Evolutionary conservation across 768 basidiomycete genomes (phyloP).

Genomic region (Tylopilus sp.): DNA sequence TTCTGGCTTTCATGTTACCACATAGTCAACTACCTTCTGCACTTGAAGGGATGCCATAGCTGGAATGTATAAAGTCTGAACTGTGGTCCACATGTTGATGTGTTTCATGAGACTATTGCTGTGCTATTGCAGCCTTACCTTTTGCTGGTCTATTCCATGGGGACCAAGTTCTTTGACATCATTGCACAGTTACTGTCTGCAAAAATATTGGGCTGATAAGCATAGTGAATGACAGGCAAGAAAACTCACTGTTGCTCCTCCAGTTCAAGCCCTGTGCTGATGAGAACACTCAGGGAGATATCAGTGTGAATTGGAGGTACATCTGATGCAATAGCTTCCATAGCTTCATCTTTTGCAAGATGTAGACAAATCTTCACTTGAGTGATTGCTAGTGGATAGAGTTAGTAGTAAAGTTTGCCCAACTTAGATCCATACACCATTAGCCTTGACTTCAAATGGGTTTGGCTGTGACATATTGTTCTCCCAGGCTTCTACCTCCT

Average conservation of each 20-base stretch:
- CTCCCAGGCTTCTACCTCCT: no score
- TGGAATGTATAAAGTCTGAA: not conserved
- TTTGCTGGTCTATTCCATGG: conserved; percentile 29
- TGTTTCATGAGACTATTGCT: not conserved
- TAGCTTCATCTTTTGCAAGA: no score
- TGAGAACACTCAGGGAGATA: not conserved
- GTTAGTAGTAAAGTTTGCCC: no score
- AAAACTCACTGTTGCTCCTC: not conserved
- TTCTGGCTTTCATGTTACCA: not conserved
- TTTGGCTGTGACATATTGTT: no score
- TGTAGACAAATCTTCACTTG: no score
- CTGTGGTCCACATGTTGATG: not conserved
- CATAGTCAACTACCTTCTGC: not conserved
- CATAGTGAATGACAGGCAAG: no score
- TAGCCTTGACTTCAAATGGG: no score
- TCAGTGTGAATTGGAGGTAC: no score
- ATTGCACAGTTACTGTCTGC: not conserved
- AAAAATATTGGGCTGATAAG: not conserved
- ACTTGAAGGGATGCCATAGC: not conserved
- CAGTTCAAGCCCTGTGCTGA: not conserved
- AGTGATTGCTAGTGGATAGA: no score
- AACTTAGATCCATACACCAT: no score
- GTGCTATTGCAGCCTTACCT: not conserved
- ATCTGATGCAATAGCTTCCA: no score
- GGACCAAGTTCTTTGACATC: not conserved